These are phyloP conservation scores for Phytophthora meadii DNA, from an alignment of 352 stramenopile species.

Conservation along the genomic window DNA sequence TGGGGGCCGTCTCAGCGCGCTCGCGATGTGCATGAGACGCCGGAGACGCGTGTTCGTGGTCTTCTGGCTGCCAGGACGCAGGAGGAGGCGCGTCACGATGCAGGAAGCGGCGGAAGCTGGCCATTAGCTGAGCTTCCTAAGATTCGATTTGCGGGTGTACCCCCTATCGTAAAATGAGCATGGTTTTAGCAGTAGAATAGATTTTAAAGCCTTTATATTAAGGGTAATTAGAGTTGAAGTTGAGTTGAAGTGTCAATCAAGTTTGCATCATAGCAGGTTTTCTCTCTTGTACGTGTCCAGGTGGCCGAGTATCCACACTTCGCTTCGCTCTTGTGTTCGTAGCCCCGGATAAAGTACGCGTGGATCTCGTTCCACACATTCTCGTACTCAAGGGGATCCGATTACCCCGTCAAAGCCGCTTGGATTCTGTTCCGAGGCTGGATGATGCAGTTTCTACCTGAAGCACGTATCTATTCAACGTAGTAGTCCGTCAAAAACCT, in stretches of 20 bases:
- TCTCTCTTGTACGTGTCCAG: no score
- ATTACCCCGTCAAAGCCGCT: no score
- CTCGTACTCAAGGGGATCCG: no score
- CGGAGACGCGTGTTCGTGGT: slow-evolving; percentile 13
- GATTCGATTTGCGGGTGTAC: slow-evolving; percentile 22
- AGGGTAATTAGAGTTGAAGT: slow-evolving; percentile 10
- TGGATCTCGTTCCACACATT: no score
- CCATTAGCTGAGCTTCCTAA: slow-evolving; percentile 22
- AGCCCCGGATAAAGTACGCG: no score
- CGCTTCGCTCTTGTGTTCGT: no score
- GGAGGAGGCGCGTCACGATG: slow-evolving; percentile 24
- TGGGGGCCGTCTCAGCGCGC: slow-evolving; percentile 41
- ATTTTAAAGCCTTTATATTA: not conserved
- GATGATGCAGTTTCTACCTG: no score
- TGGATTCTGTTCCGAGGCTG: no score
- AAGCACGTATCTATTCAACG: not conserved
- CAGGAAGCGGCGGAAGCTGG: slow-evolving; percentile 28
- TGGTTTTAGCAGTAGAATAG: not conserved
- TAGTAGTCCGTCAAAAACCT: slow-evolving; percentile 45
- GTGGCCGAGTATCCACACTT: no score
- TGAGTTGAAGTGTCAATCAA: slow-evolving; percentile 1
- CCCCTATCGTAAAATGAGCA: not conserved
- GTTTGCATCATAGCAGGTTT: no score
- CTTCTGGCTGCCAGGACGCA: slow-evolving; percentile 4
- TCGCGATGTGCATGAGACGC: slow-evolving; percentile 31